Evolutionary conservation across 441 rosid species (phyloP), one percentile per base, ranked within the genome.

Genomic region (Adansonia grandidieri): DNA sequence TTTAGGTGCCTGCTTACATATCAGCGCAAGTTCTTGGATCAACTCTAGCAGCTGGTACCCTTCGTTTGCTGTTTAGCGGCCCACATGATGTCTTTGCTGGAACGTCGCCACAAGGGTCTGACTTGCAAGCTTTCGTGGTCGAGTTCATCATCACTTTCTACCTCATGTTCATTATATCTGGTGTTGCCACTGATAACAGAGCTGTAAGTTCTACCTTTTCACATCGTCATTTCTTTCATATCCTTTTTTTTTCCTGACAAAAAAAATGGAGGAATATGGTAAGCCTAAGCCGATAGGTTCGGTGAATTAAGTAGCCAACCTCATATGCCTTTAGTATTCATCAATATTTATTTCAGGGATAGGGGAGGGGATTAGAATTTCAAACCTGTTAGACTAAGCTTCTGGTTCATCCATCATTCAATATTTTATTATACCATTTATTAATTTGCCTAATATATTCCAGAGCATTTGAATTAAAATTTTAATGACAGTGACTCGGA

Each of bases 71-170:
- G 45, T 92, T 96, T 62, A 79, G 79, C 0, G 98, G 95, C 2
- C 73, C 82, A 17, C 87, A 92, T 5, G 86, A 95, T 68, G 89
- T 83, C 0, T 95, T 95, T 19, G 79, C 86, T 0, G 98, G 99
- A 82, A 95, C 98, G 2, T 48, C 80, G 44, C 98, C 99, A 0
- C 61, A 91, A 0, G 99, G 98, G 2, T 78, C 97, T 0, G 28
- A 91, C 48, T 9, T 86, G 65, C 99, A 95, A 75, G 87, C 98
- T 7, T 92, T 90, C 54, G 92, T 88, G 32, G 74, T 95, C 2
- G 99, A 95, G 89, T 95, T 92, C 87, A 92, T 95, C 78, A 91
- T 91, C 82, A 95, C 99, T n/a, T 93, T 93, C 85, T 95, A 89
- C 85, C 93, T 95, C 74, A 91, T 95, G 98, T 95, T 95, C 61